A percentile compares a stretch with the other conserved stretches of the same genome.
phyloP scores from a whole-genome alignment of 75 land plant genomes.

The Pinus taeda region DNA sequence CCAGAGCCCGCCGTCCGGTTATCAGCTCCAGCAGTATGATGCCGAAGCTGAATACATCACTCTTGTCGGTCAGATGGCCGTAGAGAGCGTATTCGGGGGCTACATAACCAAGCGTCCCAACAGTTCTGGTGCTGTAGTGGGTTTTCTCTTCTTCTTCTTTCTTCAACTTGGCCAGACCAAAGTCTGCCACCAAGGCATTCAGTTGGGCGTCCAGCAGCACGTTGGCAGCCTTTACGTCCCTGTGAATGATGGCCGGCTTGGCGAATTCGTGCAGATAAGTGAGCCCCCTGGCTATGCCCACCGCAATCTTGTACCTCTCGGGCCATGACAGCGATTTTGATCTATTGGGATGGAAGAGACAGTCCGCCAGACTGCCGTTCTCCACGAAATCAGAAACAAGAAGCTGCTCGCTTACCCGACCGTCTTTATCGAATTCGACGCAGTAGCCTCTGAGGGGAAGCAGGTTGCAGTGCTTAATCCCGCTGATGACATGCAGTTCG shows the following conservation, averaged over 20 bases:
- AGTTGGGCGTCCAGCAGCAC: constrained; percentile 34
- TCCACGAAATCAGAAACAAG: constrained; percentile 22
- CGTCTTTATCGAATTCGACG: background rate
- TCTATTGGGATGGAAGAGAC: constrained; percentile 5
- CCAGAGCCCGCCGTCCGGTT: constrained; percentile 41
- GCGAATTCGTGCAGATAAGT: constrained; percentile 23
- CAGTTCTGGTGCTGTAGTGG: constrained; percentile 30
- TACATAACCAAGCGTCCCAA: constrained; percentile 48
- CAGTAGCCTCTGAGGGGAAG: constrained; percentile 35
- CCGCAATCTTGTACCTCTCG: constrained; percentile 17
- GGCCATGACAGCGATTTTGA: constrained; percentile 17
- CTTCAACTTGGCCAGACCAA: constrained; percentile 42
- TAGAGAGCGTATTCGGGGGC: constrained; percentile 48
- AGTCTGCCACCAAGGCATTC: constrained; percentile 37
- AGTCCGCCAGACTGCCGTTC: constrained; percentile 19
- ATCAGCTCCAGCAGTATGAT: constrained; percentile 45
- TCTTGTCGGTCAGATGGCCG: constrained; percentile 39
- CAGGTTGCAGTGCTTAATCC: constrained; percentile 44
- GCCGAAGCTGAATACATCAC: constrained; percentile 47
- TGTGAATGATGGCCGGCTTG: constrained; percentile 33
- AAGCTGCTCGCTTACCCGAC: background rate
- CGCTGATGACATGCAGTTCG: constrained; percentile 34
- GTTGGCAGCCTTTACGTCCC: constrained; percentile 47
- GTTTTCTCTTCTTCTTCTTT: constrained; percentile 17
- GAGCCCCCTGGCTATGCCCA: constrained; percentile 28